These are phyloP conservation scores for Sclerotinia subarctica DNA, from an alignment of 2,329 filamentous ascomycete genomes.

Conservation along the genomic window DNA sequence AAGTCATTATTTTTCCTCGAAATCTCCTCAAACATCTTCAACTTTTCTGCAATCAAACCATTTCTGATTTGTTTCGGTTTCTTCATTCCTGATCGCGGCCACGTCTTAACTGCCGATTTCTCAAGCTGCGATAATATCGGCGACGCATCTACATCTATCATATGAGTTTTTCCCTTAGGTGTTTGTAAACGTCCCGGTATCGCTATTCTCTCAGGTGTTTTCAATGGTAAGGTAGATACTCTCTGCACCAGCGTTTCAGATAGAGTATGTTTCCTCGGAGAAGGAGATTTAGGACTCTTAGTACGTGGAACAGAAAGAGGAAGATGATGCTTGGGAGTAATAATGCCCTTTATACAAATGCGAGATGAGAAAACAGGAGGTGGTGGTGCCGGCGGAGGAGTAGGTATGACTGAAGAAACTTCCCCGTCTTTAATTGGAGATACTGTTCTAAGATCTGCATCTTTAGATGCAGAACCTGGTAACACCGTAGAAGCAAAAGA, in stretches of 20 bases:
- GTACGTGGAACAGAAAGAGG: background rate
- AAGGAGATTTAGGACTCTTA: background rate
- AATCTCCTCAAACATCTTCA: conserved; percentile 32
- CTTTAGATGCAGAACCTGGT: background rate
- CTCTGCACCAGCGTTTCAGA: background rate
- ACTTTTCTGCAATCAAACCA: conserved; percentile 30
- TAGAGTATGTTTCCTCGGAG: background rate
- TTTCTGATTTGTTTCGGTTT: conserved; percentile 21
- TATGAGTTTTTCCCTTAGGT: background rate
- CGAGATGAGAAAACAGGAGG: background rate
- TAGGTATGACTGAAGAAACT: background rate
- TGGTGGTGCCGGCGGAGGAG: background rate
- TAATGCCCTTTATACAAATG: background rate
- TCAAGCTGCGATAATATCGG: background rate
- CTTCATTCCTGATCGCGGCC: background rate
- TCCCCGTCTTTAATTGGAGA: background rate
- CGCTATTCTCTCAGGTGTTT: background rate
- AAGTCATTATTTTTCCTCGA: background rate
- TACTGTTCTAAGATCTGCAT: background rate
- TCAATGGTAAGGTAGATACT: background rate
- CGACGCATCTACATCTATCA: background rate
- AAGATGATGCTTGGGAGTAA: background rate
- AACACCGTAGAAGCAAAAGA: conserved; percentile 6
- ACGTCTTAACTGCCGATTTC: background rate
- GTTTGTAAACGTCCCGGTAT: background rate